These are phyloP conservation scores for Bothriochloa decipiens DNA, from an alignment of 176 grass and related monocot genomes.

Conservation along the genomic window DNA sequence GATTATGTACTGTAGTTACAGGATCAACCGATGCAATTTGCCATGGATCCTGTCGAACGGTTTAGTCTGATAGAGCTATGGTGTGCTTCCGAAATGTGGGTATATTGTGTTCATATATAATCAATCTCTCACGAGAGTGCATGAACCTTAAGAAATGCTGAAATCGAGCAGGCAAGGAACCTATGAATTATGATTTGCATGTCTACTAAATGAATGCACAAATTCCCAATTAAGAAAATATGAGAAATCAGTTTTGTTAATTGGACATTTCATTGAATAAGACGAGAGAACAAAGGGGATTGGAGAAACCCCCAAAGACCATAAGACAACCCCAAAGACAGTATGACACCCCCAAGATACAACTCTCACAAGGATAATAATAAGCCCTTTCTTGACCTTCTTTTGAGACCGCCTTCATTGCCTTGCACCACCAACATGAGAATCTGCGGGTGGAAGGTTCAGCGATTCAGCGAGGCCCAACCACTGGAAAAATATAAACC, in stretches of 20 bases:
- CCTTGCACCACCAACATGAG: neutral
- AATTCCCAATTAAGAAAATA: neutral
- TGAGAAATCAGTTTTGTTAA: neutral
- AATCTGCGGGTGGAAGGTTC: neutral
- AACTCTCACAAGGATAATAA: too few species aligned
- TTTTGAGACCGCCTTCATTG: neutral
- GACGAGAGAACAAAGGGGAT: neutral
- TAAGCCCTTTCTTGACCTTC: neutral
- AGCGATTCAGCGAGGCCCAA: neutral
- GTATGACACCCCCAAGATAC: too few species aligned
- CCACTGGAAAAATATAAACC: neutral
- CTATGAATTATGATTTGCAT: neutral
- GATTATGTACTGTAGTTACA: neutral
- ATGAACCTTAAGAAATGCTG: slow-evolving; percentile 1
- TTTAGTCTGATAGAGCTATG: neutral
- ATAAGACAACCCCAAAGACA: too few species aligned
- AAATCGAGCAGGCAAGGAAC: neutral
- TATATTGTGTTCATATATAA: neutral
- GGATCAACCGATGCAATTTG: neutral
- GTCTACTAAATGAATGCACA: neutral
- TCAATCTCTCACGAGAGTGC: neutral
- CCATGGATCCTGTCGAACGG: neutral
- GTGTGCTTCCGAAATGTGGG: neutral
- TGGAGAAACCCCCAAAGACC: too few species aligned
- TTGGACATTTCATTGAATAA: neutral